These are phyloP conservation scores for Zygosaccharomyces siamensis DNA, from an alignment of 805 yeast species.

Conservation along the genomic window DNA sequence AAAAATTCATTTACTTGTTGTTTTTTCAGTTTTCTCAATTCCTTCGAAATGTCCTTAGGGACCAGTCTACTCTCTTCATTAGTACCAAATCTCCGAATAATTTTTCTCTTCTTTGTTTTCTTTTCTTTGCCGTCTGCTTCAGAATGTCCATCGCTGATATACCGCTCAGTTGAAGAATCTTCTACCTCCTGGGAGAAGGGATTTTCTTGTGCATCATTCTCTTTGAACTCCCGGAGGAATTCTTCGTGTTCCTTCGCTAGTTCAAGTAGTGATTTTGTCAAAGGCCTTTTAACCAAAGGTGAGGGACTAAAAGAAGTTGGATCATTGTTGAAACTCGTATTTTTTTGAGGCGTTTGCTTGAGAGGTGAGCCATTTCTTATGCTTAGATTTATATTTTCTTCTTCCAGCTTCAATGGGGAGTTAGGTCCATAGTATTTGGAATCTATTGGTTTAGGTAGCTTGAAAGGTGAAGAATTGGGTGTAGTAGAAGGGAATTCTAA, in stretches of 20 bases:
- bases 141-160: conserved; percentile 2
- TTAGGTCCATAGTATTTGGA: conserved; percentile 29
- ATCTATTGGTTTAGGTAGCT: neutral
- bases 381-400: conserved; percentile 36
- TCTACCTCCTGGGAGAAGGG: conserved; percentile 2
- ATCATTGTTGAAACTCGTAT: neutral
- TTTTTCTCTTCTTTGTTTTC: conserved; percentile 13
- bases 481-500: conserved; percentile 18
- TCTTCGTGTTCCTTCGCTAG: conserved; percentile 33
- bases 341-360: conserved; percentile 15
- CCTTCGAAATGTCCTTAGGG: conserved; percentile 23
- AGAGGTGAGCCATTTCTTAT: conserved; percentile 16
- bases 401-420: conserved; percentile 31
- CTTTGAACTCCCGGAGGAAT: conserved; percentile 25
- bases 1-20: conserved; percentile 20
- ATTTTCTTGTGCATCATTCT: conserved; percentile 14
- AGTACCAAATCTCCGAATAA: conserved; percentile 12
- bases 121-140: conserved; percentile 3
- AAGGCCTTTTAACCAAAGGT: conserved; percentile 29
- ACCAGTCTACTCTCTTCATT: conserved; percentile 6
- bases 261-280: conserved; percentile 24
- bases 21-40: conserved; percentile 24
- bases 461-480: conserved; percentile 22
- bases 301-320: conserved; percentile 25
- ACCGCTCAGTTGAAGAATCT: conserved; percentile 7